phyloP scores from a whole-genome alignment of 345 rosid genomes.

The Moricandia moricandioides region DNA sequence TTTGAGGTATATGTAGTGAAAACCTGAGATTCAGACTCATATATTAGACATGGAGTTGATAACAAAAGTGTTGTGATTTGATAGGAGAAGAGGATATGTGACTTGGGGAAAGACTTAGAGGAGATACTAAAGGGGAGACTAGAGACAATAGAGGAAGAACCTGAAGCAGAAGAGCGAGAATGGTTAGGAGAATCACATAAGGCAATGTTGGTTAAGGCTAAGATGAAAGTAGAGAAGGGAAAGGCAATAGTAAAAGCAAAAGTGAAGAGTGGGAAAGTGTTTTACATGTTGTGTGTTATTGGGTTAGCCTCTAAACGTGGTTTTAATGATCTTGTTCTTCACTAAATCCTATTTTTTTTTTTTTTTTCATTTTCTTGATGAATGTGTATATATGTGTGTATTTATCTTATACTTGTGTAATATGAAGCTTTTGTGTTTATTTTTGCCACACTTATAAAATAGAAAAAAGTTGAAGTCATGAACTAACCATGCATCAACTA shows the following conservation, averaged over 20 bases:
- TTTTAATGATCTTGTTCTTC: slow-evolving; percentile 33
- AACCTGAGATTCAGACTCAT: neutral
- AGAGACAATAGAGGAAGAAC: slow-evolving; percentile 41
- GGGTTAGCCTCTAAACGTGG: slow-evolving; percentile 38
- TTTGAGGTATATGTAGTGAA: slow-evolving; percentile 24
- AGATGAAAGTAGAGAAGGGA: slow-evolving; percentile 34
- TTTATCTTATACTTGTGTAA: slow-evolving; percentile 17
- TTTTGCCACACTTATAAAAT: slow-evolving; percentile 22
- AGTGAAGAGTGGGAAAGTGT: slow-evolving; percentile 38
- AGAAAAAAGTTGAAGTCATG: slow-evolving; percentile 17
- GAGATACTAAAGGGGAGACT: slow-evolving; percentile 37
- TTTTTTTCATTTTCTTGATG: slow-evolving; percentile 8
- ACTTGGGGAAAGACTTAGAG: slow-evolving; percentile 33
- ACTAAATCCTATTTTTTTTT: slow-evolving; percentile 11
- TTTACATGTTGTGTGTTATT: slow-evolving; percentile 38
- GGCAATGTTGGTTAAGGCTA: slow-evolving; percentile 31
- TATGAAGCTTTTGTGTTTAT: slow-evolving; percentile 14
- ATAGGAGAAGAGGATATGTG: slow-evolving; percentile 27
- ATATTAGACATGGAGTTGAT: neutral
- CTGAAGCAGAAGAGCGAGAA: slow-evolving; percentile 33
- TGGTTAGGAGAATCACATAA: slow-evolving; percentile 19
- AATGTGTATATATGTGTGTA: slow-evolving; percentile 23
- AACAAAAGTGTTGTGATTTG: slow-evolving; percentile 12
- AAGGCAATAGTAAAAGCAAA: slow-evolving; percentile 37
- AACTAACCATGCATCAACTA: slow-evolving; percentile 31